These are phyloP conservation scores for Xenoacremonium recifei DNA, from an alignment of 2,329 filamentous ascomycete genomes.

Conservation along the genomic window DNA sequence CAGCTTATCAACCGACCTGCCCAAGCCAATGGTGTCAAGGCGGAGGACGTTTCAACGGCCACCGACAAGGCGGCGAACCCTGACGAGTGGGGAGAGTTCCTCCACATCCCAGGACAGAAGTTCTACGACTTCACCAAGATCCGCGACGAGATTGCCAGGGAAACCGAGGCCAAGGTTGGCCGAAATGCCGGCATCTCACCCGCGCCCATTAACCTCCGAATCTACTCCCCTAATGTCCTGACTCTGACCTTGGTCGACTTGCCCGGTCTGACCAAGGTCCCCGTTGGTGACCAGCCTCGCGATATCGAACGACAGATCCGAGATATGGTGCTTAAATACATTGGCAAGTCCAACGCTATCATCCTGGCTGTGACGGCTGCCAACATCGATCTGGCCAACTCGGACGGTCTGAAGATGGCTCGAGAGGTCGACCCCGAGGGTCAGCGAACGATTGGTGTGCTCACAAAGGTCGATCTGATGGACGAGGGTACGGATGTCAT, in stretches of 20 bases:
- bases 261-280: constrained; percentile 94
- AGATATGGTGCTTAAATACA: constrained; percentile 98
- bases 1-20: constrained; percentile 92
- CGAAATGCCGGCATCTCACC: constrained; percentile 96
- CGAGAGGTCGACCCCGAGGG: constrained; percentile 96
- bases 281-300: constrained; percentile 91
- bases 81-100: constrained; percentile 98
- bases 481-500: constrained; percentile 98
- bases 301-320: constrained; percentile 96
- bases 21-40: constrained; percentile 71
- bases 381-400: constrained; percentile 98
- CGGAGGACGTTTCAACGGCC: constrained; percentile 62
- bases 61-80: constrained; percentile 85
- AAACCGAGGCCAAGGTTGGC: constrained; percentile 95
- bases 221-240: constrained; percentile 97
- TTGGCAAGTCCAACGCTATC: constrained; percentile 97
- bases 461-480: constrained; percentile 99
- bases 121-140: constrained; percentile 99
- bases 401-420: constrained; percentile 92
- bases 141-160: constrained; percentile 92
- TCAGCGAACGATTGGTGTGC: constrained; percentile 94
- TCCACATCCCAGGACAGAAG: constrained; percentile 96
- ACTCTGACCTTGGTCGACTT: constrained; percentile 96
- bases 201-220: constrained; percentile 93
- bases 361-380: constrained; percentile 94